Percentiles rank a stretch among this genome's conserved stretches.
These are phyloP conservation scores for Thinopyrum elongatum DNA, from an alignment of 176 grass and related monocot genomes.

Conservation along the genomic window DNA sequence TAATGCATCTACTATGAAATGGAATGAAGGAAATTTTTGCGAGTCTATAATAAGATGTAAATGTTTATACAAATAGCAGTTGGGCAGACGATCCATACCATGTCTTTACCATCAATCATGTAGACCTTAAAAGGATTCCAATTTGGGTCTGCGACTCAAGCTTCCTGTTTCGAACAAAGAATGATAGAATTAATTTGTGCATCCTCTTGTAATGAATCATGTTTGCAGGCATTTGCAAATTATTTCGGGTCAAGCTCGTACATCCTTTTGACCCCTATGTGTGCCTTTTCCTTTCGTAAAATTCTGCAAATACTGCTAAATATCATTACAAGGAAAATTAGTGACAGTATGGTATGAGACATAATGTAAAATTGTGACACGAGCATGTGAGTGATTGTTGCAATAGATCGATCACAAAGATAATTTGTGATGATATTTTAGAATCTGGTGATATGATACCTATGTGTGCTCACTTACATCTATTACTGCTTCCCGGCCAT, in stretches of 20 bases:
- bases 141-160: too few relatives aligned
- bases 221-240: conserved; percentile 32
- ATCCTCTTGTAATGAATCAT: conserved; percentile 31
- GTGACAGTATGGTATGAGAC: background rate
- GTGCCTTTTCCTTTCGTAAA: background rate
- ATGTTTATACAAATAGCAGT: too few relatives aligned
- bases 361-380: background rate
- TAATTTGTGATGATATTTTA: background rate
- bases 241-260: conserved; percentile 45
- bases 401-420: background rate
- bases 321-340: background rate
- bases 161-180: background rate
- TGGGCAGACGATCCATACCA: too few relatives aligned
- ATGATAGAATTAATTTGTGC: background rate
- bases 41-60: too few relatives aligned
- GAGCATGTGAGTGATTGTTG: background rate
- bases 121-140: too few relatives aligned
- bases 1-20: too few relatives aligned
- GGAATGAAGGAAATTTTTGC: too few relatives aligned
- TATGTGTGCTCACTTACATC: background rate
- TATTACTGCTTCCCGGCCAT: background rate
- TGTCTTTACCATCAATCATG: too few relatives aligned
- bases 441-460: background rate
- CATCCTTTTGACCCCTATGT: conserved; percentile 39
- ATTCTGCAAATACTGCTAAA: background rate